Conservation (phyloP, 2,329 filamentous ascomycete species). For the Epichloe sibirici region DNA sequence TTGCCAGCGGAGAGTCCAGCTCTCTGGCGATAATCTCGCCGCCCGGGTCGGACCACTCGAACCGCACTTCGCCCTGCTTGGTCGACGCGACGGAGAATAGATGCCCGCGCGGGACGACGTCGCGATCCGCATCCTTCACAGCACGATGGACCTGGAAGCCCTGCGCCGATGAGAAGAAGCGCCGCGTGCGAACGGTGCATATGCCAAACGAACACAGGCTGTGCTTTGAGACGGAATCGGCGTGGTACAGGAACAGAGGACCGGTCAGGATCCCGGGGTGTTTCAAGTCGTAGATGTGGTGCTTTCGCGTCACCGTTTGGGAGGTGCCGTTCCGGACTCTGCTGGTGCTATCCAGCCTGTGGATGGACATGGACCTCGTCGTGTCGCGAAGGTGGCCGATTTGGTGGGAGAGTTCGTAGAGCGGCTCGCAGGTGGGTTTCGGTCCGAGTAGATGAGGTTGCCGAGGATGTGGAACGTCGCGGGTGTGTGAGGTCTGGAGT, state of each 20-base stretch:
- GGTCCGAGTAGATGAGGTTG: conserved; percentile 21
- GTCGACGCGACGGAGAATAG: conserved; percentile 19
- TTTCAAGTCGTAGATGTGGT: conserved; percentile 23
- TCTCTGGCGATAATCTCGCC: conserved; percentile 21
- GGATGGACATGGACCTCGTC: conserved; percentile 18
- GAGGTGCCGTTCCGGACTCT: conserved; percentile 9
- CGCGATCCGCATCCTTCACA: conserved; percentile 13
- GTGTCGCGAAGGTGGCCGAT: conserved; percentile 20
- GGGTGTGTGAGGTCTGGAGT: conserved; percentile 12
- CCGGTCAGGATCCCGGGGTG: conserved; percentile 16
- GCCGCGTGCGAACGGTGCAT: conserved; percentile 12
- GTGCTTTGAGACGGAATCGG: conserved; percentile 19
- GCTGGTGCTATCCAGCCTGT: conserved; percentile 19
- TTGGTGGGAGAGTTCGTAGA: conserved; percentile 25
- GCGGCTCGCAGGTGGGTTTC: conserved; percentile 15
- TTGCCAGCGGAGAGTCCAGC: conserved; percentile 14
- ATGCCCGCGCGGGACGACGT: conserved; percentile 10
- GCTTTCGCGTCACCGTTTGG: conserved; percentile 15
- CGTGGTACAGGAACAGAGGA: conserved; percentile 21
- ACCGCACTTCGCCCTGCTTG: conserved; percentile 14
- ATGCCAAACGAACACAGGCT: conserved; percentile 19
- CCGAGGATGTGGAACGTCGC: conserved; percentile 21
- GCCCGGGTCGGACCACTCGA: conserved; percentile 21
- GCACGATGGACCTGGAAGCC: conserved; percentile 20
- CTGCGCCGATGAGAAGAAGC: conserved; percentile 11